These are phyloP conservation scores for Blastocystis sp. DNA, from an alignment of 352 stramenopile genomes.

Conservation along the genomic window DNA sequence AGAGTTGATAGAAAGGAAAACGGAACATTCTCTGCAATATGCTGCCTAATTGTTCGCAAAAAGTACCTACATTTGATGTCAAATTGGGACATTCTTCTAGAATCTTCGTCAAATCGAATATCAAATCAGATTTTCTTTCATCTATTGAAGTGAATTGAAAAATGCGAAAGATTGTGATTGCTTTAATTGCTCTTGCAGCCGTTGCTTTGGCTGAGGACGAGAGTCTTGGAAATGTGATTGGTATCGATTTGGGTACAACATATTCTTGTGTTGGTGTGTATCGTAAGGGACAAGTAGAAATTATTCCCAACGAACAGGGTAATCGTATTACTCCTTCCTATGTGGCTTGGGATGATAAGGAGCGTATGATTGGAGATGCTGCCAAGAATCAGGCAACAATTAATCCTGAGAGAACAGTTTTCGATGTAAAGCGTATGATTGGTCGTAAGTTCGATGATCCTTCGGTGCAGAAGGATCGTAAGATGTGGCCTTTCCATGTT, in stretches of 20 bases:
- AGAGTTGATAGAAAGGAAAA: not conserved
- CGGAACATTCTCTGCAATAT: not conserved
- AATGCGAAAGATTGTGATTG: slow-evolving; percentile 52
- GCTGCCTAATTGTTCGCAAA: not conserved
- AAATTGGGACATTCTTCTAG: not conserved
- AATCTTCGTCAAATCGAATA: not conserved
- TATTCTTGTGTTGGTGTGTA: slow-evolving; percentile 89
- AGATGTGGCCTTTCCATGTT: slow-evolving; percentile 93
- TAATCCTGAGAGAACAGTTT: slow-evolving; percentile 98
- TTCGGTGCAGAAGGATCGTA: slow-evolving; percentile 93
- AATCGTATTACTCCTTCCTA: slow-evolving; percentile 98
- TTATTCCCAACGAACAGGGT: slow-evolving; percentile 91
- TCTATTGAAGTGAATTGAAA: slow-evolving; percentile 13
- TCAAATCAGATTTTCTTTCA: slow-evolving; percentile 58
- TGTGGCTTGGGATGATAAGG: slow-evolving; percentile 88
- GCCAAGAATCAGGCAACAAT: slow-evolving; percentile 99
- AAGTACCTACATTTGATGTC: not conserved
- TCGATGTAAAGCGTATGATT: slow-evolving; percentile 99
- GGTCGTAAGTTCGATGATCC: slow-evolving; percentile 90
- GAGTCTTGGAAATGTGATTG: slow-evolving; percentile 75
- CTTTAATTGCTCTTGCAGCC: slow-evolving; percentile 20
- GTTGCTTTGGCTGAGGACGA: slow-evolving; percentile 43
- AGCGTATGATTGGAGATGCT: slow-evolving; percentile 92
- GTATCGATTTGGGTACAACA: slow-evolving; percentile 91
- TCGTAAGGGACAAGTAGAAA: slow-evolving; percentile 88